Conservation (phyloP, 2,329 filamentous ascomycete species). For the Trichoderma harzianum region DNA sequence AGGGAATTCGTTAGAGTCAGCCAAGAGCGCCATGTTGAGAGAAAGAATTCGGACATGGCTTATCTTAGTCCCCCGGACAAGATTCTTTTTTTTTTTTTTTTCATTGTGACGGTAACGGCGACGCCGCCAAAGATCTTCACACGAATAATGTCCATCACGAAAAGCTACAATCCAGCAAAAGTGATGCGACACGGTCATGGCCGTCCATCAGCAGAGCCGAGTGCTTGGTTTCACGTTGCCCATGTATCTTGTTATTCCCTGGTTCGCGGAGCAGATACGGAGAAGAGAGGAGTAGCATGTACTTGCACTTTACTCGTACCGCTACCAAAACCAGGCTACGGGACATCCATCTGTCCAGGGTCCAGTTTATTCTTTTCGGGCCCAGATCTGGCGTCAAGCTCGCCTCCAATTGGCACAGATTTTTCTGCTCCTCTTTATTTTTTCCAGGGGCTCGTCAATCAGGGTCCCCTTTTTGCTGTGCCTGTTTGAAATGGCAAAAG, state of each 20-base stretch:
- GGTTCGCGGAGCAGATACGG: neutral
- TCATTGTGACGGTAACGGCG: neutral
- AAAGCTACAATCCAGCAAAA: neutral
- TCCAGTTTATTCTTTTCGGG: constrained; percentile 1
- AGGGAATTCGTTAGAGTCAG: neutral
- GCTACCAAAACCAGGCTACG: neutral
- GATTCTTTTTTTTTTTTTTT: neutral
- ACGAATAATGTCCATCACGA: neutral
- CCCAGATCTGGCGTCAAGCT: constrained; percentile 13
- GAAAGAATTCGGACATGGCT: neutral
- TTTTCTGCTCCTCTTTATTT: neutral
- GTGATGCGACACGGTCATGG: neutral
- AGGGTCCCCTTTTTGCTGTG: neutral
- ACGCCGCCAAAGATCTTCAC: neutral
- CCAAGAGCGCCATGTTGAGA: neutral
- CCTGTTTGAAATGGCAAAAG: neutral
- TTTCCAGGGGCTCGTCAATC: neutral
- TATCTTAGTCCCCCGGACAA: neutral
- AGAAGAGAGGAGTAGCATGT: neutral
- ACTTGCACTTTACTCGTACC: neutral
- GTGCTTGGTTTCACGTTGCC: neutral
- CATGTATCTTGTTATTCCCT: neutral
- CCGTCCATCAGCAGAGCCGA: neutral
- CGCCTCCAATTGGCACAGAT: constrained; percentile 1
- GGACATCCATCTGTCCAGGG: neutral